These are phyloP conservation scores for Penicillium chermesinum DNA, from an alignment of 495 filamentous ascomycete species.

Conservation along the genomic window DNA sequence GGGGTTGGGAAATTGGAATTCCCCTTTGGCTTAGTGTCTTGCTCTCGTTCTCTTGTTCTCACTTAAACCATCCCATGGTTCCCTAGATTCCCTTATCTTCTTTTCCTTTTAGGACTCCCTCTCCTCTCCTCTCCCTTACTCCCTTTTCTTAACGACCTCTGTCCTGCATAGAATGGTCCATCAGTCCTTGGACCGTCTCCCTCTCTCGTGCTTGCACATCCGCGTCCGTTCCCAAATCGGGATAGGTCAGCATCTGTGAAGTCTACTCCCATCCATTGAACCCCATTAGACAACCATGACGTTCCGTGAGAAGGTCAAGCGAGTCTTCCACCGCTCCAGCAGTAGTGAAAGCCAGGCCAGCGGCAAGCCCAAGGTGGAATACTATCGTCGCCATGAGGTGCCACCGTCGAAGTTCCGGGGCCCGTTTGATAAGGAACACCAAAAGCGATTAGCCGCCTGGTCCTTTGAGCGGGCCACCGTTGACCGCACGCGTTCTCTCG, in stretches of 20 bases:
- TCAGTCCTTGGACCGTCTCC: slow-evolving; percentile 2
- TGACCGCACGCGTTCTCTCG: slow-evolving; percentile 32
- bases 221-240: slow-evolving; percentile 33
- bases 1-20: slow-evolving; percentile 4
- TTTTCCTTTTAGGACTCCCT: neutral
- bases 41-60: slow-evolving; percentile 1
- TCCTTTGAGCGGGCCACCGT: slow-evolving; percentile 39
- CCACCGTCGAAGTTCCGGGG: slow-evolving; percentile 50
- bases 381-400: slow-evolving; percentile 46
- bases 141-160: neutral
- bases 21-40: too few relatives aligned
- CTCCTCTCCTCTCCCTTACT: slow-evolving; percentile 1
- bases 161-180: slow-evolving; percentile 16
- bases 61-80: neutral
- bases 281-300: slow-evolving; percentile 30
- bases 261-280: slow-evolving; percentile 22
- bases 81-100: neutral
- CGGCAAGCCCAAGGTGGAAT: slow-evolving; percentile 43
- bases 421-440: slow-evolving; percentile 48
- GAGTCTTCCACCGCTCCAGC: slow-evolving; percentile 34
- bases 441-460: slow-evolving; percentile 46
- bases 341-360: slow-evolving; percentile 26
- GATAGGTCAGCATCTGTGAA: slow-evolving; percentile 26
- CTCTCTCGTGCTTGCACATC: slow-evolving; percentile 36
- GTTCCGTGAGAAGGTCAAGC: slow-evolving; percentile 41